A percentile compares a stretch with the other conserved stretches of the same genome.
These are phyloP conservation scores for Alternaria arbusti DNA, from an alignment of 2,329 filamentous ascomycete genomes.

Conservation along the genomic window DNA sequence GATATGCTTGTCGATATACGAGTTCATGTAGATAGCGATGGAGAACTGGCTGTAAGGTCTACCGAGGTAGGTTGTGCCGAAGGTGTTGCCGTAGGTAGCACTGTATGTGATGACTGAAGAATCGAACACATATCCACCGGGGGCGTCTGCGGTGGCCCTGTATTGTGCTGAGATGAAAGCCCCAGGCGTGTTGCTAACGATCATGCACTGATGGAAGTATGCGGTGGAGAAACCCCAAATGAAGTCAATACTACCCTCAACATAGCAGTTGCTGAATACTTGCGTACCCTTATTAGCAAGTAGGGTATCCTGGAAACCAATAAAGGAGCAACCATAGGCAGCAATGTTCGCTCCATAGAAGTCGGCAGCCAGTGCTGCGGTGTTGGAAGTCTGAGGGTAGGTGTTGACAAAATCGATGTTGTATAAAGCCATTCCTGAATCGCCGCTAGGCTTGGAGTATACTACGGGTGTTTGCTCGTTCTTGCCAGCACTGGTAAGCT, in stretches of 20 bases:
- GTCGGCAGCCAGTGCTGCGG: constrained; percentile 53
- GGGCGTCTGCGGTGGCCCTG: constrained; percentile 17
- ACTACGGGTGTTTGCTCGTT: constrained; percentile 56
- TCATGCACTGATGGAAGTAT: constrained; percentile 57
- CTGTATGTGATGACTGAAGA: constrained; percentile 54
- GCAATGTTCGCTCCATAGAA: constrained; percentile 58
- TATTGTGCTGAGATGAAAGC: constrained; percentile 29
- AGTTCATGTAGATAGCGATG: constrained; percentile 46
- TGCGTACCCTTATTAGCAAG: constrained; percentile 56
- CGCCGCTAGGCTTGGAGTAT: constrained; percentile 47
- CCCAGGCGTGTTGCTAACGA: constrained; percentile 28
- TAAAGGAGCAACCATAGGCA: constrained; percentile 61
- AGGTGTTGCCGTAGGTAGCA: constrained; percentile 34
- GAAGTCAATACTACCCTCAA: constrained; percentile 64
- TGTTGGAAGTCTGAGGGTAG: constrained; percentile 36
- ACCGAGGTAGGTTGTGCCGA: constrained; percentile 53
- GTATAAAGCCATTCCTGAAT: constrained; percentile 24
- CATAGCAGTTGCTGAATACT: constrained; percentile 61
- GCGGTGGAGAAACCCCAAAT: constrained; percentile 60
- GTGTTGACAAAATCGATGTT: constrained; percentile 52
- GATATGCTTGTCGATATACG: constrained; percentile 46
- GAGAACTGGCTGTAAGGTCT: constrained; percentile 52
- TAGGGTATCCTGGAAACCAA: constrained; percentile 62
- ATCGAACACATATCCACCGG: constrained; percentile 61
- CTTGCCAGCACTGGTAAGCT: constrained; percentile 49